Conservation (phyloP, 345 rosid genomes). For the Lepidium sativum region DNA sequence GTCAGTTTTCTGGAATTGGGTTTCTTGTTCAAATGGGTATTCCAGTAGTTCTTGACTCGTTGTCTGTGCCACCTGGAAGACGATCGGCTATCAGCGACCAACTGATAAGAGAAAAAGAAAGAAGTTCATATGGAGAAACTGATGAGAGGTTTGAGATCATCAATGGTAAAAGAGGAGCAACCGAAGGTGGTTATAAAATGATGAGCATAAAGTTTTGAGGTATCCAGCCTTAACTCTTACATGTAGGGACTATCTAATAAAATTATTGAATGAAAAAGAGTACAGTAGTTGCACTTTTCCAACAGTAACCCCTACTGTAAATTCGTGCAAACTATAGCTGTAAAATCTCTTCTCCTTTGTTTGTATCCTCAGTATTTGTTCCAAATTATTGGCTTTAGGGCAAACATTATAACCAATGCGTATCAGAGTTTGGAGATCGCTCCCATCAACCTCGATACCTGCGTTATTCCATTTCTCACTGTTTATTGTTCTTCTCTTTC, state of each 20-base stretch:
- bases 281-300: constrained; percentile 5
- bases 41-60: constrained; percentile 93
- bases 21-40: constrained; percentile 79
- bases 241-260: constrained; percentile 21
- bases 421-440: constrained; percentile 25
- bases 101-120: constrained; percentile 18
- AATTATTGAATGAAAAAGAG: constrained; percentile 24
- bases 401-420: constrained; percentile 12
- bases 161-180: not conserved
- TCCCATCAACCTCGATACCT: constrained; percentile 23
- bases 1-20: constrained; percentile 26
- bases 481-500: not conserved
- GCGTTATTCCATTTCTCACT: constrained; percentile 12
- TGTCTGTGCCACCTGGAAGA: constrained; percentile 85
- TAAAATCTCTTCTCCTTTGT: constrained; percentile 19
- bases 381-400: constrained; percentile 15
- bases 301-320: constrained; percentile 23
- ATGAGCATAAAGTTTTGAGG: not conserved
- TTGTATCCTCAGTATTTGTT: not conserved
- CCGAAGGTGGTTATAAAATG: not conserved
- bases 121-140: not conserved
- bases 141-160: not conserved
- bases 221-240: constrained; percentile 22
- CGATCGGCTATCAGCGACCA: constrained; percentile 85
- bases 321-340: constrained; percentile 26